phyloP scores from a whole-genome alignment of 805 yeast species.

The Candida broadrunensis region DNA sequence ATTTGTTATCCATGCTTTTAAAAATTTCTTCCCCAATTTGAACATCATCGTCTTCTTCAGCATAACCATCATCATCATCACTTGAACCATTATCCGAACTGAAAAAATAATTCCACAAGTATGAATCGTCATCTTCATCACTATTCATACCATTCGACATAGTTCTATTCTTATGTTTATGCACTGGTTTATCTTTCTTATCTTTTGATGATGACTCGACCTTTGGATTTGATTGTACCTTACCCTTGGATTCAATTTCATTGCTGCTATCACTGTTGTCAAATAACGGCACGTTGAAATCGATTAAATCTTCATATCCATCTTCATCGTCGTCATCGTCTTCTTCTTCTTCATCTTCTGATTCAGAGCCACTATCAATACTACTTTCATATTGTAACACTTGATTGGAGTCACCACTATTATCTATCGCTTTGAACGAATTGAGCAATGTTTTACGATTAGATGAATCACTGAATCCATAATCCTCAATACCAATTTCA shows the following conservation, averaged over 20 bases:
- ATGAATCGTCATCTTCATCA: slow-evolving; percentile 63
- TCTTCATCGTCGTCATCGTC: slow-evolving; percentile 36
- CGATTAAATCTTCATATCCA: slow-evolving; percentile 38
- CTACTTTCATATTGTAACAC: slow-evolving; percentile 41
- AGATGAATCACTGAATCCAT: slow-evolving; percentile 10
- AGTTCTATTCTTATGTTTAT: slow-evolving; percentile 8
- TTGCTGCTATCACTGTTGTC: not conserved
- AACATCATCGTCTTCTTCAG: slow-evolving; percentile 2
- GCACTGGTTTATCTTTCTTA: slow-evolving; percentile 5
- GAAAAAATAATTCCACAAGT: slow-evolving; percentile 74
- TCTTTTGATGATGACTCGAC: not conserved
- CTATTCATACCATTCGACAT: slow-evolving; percentile 13
- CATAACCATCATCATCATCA: slow-evolving; percentile 12
- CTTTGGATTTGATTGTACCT: not conserved
- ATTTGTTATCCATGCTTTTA: not conserved
- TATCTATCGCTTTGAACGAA: slow-evolving; percentile 18
- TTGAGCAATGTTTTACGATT: slow-evolving; percentile 12
- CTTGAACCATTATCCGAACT: slow-evolving; percentile 36
- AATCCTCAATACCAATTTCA: slow-evolving; percentile 24
- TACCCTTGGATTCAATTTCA: slow-evolving; percentile 12
- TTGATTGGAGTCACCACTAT: slow-evolving; percentile 20
- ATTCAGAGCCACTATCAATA: slow-evolving; percentile 34
- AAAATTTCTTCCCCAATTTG: not conserved
- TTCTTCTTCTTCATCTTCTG: slow-evolving; percentile 29
- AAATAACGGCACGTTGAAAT: slow-evolving; percentile 30